These are phyloP conservation scores for Phialemonium atrogriseum DNA, from an alignment of 2,329 filamentous ascomycete species.

Conservation along the genomic window DNA sequence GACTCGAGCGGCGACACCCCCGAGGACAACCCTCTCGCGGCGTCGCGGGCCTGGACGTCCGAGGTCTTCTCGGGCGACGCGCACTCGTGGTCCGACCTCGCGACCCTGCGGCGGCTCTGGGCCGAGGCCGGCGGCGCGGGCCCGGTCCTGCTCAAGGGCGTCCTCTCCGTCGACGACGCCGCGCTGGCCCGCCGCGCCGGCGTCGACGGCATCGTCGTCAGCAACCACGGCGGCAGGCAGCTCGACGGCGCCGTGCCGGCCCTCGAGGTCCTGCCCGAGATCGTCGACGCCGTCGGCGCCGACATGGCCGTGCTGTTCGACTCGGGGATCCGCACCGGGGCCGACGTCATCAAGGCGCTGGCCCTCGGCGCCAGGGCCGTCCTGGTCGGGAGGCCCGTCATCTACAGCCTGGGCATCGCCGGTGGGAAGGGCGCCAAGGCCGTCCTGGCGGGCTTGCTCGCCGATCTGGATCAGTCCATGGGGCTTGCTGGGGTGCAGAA, in stretches of 20 bases:
- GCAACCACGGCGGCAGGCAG: constrained; percentile 51
- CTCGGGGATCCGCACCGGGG: constrained; percentile 44
- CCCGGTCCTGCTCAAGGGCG: constrained; percentile 55
- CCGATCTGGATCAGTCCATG: constrained; percentile 48
- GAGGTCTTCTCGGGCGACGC: constrained; percentile 42
- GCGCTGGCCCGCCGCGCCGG: constrained; percentile 33
- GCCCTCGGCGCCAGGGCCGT: constrained; percentile 48
- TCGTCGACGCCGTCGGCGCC: constrained; percentile 52
- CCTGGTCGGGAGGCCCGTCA: constrained; percentile 46
- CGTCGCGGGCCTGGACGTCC: constrained; percentile 42
- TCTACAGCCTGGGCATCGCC: constrained; percentile 48
- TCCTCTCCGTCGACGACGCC: constrained; percentile 41
- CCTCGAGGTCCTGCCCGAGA: constrained; percentile 49
- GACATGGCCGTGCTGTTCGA: constrained; percentile 55
- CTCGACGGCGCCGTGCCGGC: constrained; percentile 46
- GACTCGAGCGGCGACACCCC: constrained; percentile 33
- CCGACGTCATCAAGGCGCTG: constrained; percentile 50
- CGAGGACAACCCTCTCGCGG: constrained; percentile 39
- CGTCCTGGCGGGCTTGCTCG: constrained; percentile 39
- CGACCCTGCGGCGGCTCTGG: constrained; percentile 49
- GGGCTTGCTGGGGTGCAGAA: constrained; percentile 41
- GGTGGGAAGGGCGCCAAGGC: constrained; percentile 46
- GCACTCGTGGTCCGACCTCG: constrained; percentile 54
- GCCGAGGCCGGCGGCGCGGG: too few species aligned
- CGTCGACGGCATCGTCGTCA: constrained; percentile 43